Base-by-base conservation (phyloP, 148 eudicot genomes). In the Fagopyrum homotropicum region DNA sequence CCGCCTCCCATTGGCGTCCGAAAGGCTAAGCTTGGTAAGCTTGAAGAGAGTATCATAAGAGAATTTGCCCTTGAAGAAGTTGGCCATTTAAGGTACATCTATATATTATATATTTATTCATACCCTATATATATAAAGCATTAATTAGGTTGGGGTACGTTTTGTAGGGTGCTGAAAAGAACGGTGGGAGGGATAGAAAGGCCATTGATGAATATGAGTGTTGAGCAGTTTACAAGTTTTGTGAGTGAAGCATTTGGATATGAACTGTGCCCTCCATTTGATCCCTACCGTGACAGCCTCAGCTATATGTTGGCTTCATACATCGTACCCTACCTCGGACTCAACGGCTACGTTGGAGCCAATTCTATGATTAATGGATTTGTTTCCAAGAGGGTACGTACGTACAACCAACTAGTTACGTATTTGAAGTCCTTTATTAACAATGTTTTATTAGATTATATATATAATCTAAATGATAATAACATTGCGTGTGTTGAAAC, bases 1-100 rank as follows among this genome's bases (percentile, higher is more conserved):
- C 98, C 96, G 4, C 93, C 91, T 17, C 98, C 98, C 0, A 84
- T 89, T 9, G 96, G 93, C 1, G 93, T 73, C 40, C 83, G 76
- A 12, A 88, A 88, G 76, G 98, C 98, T 17, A 89, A 89, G 72
- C 93, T 93, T 45, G 91, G 86, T 72, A 15, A 57, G 30, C 29
- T 85, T 12, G 78, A 82, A 0, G 1, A 26, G 40, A 43, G 54
- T 50, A 85, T 90, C n/a, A 81, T 90, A 45, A 78, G 35, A 10
- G 90, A 93, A 61, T 90, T 93, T 69, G 98, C 72, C 4, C 80
- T 16, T 47, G 86, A 90, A 75, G 98, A 93, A 85, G 81, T 93
- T 76, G 96, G 93, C 14, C 98, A 93, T 75, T 78, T 93, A n/a
- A 90, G 96, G 98, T 89, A 4, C 45, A 9, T 66, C 40, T 35